phyloP scores from a whole-genome alignment of 2,329 filamentous ascomycete genomes.

The Cryphonectria parasitica region DNA sequence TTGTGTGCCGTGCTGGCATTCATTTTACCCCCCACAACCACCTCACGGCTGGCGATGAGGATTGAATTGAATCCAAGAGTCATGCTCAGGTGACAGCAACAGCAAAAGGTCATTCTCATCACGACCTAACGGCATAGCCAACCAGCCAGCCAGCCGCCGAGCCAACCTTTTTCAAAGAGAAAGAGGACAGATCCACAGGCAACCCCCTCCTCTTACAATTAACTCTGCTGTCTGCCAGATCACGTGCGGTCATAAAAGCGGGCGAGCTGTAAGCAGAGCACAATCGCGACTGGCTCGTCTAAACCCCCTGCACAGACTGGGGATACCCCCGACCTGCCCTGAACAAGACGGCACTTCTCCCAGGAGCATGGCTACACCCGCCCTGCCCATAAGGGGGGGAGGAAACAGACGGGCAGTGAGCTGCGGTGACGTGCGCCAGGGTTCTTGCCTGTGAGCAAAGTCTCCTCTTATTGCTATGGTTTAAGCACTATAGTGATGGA shows the following conservation, averaged over 20 bases:
- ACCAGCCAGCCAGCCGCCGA: too few relatives aligned
- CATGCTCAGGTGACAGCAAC: not conserved
- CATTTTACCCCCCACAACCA: too few relatives aligned
- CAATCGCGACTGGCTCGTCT: conserved; percentile 25
- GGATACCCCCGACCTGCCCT: conserved; percentile 11
- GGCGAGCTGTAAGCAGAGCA: conserved; percentile 8
- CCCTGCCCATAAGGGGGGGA: not conserved
- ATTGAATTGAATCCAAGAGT: too few relatives aligned
- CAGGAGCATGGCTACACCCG: not conserved
- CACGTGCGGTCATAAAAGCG: not conserved
- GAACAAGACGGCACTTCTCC: conserved; percentile 24
- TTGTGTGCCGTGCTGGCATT: not conserved
- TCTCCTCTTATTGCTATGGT: conserved; percentile 11
- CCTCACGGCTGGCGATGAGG: not conserved
- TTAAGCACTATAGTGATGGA: not conserved
- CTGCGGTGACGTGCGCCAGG: conserved; percentile 10
- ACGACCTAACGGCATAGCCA: not conserved
- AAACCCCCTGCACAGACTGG: conserved; percentile 6
- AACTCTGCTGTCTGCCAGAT: not conserved
- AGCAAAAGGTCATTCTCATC: not conserved
- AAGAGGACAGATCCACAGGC: not conserved
- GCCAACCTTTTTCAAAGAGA: not conserved
- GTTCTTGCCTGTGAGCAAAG: conserved; percentile 11
- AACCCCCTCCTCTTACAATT: not conserved
- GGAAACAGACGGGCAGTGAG: not conserved